Base-by-base conservation (phyloP, 2,329 filamentous ascomycete genomes). In the Epichloe uncinata region DNA sequence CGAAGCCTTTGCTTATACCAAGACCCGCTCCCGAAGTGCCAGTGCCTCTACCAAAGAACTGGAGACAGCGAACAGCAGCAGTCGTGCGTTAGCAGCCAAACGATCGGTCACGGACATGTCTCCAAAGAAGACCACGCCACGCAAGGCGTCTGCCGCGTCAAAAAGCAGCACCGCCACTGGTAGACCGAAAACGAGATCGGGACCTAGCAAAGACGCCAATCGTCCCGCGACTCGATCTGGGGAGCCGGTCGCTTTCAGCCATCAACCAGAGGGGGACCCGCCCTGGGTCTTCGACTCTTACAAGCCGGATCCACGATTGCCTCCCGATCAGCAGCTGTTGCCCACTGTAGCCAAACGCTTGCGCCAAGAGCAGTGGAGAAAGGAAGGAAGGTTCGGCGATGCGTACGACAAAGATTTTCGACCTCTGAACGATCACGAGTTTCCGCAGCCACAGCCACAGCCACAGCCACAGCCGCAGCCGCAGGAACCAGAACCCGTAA, bases 281-380 rank as follows among this genome's bases (percentile, higher is more conserved):
- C 93, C 93, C 47, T 98, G 93, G 93, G 79, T 97, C 68, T 79
- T 93, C 43, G 87, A 85, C 20, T 88, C 95, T 68, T 98, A 96
- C 67, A 95, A 94, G 61, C 93, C 93, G 0, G 93, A 98, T 63
- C 93, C 93, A 33, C 84, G 89, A 53, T 73, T 98, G 35, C 93
- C 93, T 5, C 93, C 89, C 0, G 93, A 98, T 54, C 87, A 98
- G 66, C 93, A 98, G 63, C 82, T 98, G 48, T 79, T 98, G 11
- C 93, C 93, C 1, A 97, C 93, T 0, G 89, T 97, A 54, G 93
- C 93, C 12, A 88, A 85, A 60, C 79, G 87, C 50, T 76, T 97
- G 66, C 87, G 93, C 65, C 91, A 96, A 69, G 89, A 96, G 66
- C 87, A 91, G 65, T 96, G 89, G 90, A 89, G 94, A 67, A 86